phyloP scores from a whole-genome alignment of 1,284 basidiomycete genomes.

The Cryptococcus sp. region DNA sequence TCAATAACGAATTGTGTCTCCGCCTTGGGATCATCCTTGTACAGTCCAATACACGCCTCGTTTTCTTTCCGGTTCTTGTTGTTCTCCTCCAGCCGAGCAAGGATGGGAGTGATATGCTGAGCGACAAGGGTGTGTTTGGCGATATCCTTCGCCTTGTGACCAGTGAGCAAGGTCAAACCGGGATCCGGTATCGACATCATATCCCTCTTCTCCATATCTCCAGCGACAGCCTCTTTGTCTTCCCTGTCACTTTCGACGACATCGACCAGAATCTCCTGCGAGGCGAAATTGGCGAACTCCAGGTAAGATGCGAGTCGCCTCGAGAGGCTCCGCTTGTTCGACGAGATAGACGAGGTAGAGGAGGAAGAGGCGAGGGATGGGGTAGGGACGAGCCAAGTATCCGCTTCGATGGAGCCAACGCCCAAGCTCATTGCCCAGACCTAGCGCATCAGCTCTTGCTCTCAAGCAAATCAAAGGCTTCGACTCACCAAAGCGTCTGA shows the following conservation, averaged over 20 bases:
- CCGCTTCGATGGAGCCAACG: slow-evolving; percentile 27
- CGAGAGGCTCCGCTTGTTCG: neutral
- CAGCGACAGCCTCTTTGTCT: too few relatives aligned
- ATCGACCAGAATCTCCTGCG: too few relatives aligned
- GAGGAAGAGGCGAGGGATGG: neutral
- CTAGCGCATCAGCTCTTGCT: slow-evolving; percentile 5
- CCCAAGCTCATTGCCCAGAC: slow-evolving; percentile 20
- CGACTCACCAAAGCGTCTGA: slow-evolving; percentile 22
- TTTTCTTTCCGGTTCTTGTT: slow-evolving; percentile 8
- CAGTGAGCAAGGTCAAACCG: slow-evolving; percentile 13
- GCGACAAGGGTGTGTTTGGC: slow-evolving; percentile 15
- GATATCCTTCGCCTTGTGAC: slow-evolving; percentile 20
- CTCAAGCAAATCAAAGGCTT: neutral
- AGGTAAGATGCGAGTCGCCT: neutral
- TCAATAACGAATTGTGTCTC: slow-evolving; percentile 24
- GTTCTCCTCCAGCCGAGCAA: slow-evolving; percentile 18
- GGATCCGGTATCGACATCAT: neutral
- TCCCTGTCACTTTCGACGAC: too few relatives aligned
- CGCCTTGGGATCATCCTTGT: slow-evolving; percentile 19
- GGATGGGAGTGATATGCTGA: slow-evolving; percentile 24
- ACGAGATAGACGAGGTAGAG: neutral
- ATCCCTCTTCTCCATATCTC: too few relatives aligned
- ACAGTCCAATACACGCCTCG: slow-evolving; percentile 9
- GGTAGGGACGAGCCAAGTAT: slow-evolving; percentile 15
- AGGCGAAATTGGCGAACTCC: neutral